Evolutionary conservation across 495 filamentous ascomycete species (phyloP).

Genomic region (Immersiella caudata): DNA sequence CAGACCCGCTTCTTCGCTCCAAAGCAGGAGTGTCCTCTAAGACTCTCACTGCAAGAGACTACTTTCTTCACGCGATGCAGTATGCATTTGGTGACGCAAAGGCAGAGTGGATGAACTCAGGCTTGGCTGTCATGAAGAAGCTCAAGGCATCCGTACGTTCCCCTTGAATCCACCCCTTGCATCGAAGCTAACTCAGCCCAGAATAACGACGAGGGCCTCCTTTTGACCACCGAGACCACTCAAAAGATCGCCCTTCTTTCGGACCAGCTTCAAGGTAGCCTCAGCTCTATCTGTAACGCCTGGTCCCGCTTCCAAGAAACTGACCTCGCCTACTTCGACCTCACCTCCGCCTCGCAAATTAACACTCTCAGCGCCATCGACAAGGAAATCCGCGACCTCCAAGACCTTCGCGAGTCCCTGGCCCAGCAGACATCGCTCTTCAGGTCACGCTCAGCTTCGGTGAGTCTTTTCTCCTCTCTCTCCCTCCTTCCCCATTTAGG

Average conservation of each 20-base stretch:
- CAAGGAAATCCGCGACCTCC: conserved; percentile 22
- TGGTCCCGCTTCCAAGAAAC: conserved; percentile 25
- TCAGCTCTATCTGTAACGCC: conserved; percentile 8
- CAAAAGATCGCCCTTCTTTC: conserved; percentile 16
- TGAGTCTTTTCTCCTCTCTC: too few species aligned
- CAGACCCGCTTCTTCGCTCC: conserved; percentile 17
- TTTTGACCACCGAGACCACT: not conserved
- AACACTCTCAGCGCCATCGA: conserved; percentile 13
- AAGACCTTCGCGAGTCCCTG: conserved; percentile 3
- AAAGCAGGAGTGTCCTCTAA: not conserved
- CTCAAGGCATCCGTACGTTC: conserved; percentile 19
- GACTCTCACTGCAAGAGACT: conserved; percentile 22
- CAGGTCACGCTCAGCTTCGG: not conserved
- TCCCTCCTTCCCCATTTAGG: not conserved
- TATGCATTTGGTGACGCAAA: conserved; percentile 13
- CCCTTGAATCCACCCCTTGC: not conserved
- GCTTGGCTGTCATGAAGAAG: conserved; percentile 9
- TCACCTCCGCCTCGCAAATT: conserved; percentile 1
- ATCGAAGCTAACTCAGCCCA: conserved; percentile 2
- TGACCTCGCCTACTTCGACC: conserved; percentile 26
- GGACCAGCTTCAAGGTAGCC: conserved; percentile 18
- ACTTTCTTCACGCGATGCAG: conserved; percentile 25
- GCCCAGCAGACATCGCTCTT: not conserved
- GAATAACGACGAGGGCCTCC: not conserved
- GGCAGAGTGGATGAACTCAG: conserved; percentile 25